Conservation (phyloP, 225 moss, liverwort and hornwort species). For the Marchantia polymorpha region DNA sequence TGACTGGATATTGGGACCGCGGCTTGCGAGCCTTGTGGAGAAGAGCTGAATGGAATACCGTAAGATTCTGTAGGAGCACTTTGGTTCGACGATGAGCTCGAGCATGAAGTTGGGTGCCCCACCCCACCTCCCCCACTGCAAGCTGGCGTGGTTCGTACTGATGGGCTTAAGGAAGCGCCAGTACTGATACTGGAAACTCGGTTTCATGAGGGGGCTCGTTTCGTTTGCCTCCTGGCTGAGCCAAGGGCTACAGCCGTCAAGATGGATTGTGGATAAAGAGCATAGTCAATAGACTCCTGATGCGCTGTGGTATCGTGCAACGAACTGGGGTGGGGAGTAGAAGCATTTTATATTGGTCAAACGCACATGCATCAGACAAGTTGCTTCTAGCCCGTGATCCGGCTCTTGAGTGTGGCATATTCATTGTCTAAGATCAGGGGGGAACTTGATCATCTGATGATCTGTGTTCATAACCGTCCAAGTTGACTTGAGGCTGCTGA, state of each 20-base stretch:
- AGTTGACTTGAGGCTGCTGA: no score
- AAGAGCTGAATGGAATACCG: background rate
- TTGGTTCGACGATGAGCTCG: no score
- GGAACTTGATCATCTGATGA: no score
- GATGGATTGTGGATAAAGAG: background rate
- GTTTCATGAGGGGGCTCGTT: background rate
- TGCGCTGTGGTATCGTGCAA: background rate
- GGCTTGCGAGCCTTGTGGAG: background rate
- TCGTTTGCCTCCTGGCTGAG: background rate
- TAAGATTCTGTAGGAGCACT: background rate
- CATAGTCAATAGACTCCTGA: background rate
- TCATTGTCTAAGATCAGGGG: no score
- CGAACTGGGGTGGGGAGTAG: background rate
- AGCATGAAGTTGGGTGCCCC: no score
- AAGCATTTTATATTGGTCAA: no score
- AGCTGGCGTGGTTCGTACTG: background rate
- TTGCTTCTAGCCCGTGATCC: no score
- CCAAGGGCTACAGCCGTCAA: background rate
- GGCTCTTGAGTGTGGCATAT: no score
- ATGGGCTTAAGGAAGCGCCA: background rate
- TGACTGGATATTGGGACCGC: background rate
- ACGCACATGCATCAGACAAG: no score
- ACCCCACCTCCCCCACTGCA: no score
- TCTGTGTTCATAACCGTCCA: no score
- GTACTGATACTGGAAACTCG: background rate